Base-by-base conservation (phyloP, 495 filamentous ascomycete species). In the Aspergillus sclerotioniger region DNA sequence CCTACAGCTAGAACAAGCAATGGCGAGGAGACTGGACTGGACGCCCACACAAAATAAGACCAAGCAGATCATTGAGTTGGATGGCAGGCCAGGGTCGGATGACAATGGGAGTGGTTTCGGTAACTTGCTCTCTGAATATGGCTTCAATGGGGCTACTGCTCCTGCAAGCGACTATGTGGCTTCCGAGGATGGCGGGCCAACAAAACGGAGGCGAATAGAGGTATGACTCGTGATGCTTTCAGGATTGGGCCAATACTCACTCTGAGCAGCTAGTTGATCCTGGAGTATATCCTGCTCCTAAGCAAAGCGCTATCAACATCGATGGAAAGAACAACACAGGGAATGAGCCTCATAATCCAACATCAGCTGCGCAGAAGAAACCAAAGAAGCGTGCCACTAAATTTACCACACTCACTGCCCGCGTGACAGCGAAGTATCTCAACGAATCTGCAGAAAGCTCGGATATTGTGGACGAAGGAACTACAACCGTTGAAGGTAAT, bases 381-480 rank as follows among this genome's bases (percentile, higher is more conserved):
- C 58, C 62, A 63, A 73, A 88, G 80, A 74, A 74, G 16, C 81
- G 79, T 29, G 84, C 82, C 60, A 96, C 89, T 73, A 92, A 90
- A 67, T 72, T 87, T 0, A 87, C 84, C 39, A 98, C 93, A 7
- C 86, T 98, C 53, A 98, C 93, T 2, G 91, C 87, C 52, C 76
- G 88, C 45, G 91, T 92, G 21, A 96, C 87, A 4, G 87, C 88
- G 20, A 84, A 84, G n/a, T 96, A 95, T 68, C 53, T 60, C 19
- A 47, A 52, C 3, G 57, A 62, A 8, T 57, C 62, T 45, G 21
- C 32, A 13, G 51, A 67, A 46, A 53, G 55, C 5, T 47, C 63
- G 17, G 50, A 54, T 12, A 44, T 41, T 25, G 43, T 47, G 4
- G 55, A 57, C 1, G 51, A 66, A 33, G 33, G 71, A 28, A 51